Percentiles rank a stretch among this genome's conserved stretches.
Evolutionary conservation across 257 asterid genomes (phyloP).

Genomic region (Cruciata laevipes): DNA sequence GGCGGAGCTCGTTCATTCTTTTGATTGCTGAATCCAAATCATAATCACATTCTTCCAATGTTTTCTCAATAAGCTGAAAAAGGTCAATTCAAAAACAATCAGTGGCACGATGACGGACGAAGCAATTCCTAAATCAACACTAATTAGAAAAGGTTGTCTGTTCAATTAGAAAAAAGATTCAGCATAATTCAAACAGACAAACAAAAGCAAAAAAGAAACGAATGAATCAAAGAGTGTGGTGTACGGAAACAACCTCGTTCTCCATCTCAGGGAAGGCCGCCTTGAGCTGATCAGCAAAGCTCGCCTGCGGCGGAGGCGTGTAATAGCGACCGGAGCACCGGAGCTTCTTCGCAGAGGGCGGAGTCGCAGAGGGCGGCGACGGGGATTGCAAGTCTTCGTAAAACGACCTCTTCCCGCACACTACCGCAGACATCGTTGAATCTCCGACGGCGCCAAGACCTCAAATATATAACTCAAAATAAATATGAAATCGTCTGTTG

Average conservation of each 20-base stretch:
- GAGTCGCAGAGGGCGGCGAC: constrained; percentile 47
- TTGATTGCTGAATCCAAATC: constrained; percentile 49
- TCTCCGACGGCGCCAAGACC: constrained; percentile 7
- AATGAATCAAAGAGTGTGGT: background rate
- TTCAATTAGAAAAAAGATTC: too few relatives aligned
- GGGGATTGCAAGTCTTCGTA: constrained; percentile 57
- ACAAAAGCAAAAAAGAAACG: background rate
- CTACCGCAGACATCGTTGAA: constrained; percentile 60
- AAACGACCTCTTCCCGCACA: constrained; percentile 82
- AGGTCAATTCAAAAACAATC: constrained; percentile 4
- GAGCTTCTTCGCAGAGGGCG: constrained; percentile 51
- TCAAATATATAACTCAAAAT: too few relatives aligned
- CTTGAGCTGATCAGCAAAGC: constrained; percentile 42
- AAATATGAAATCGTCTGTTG: background rate
- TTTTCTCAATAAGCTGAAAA: constrained; percentile 59
- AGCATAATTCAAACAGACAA: background rate
- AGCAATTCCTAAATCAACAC: background rate
- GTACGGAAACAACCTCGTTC: constrained; percentile 27
- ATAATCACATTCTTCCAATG: constrained; percentile 44
- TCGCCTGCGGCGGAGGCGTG: constrained; percentile 22
- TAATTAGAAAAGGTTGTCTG: too few relatives aligned
- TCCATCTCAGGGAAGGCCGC: constrained; percentile 53
- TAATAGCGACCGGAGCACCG: constrained; percentile 47
- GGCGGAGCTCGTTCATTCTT: constrained; percentile 44
- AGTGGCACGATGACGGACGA: constrained; percentile 2